Evolutionary conservation across 2,329 filamentous ascomycete species (phyloP), one percentile per base, ranked within the genome.

Genomic region (Lecanosticta acicola): DNA sequence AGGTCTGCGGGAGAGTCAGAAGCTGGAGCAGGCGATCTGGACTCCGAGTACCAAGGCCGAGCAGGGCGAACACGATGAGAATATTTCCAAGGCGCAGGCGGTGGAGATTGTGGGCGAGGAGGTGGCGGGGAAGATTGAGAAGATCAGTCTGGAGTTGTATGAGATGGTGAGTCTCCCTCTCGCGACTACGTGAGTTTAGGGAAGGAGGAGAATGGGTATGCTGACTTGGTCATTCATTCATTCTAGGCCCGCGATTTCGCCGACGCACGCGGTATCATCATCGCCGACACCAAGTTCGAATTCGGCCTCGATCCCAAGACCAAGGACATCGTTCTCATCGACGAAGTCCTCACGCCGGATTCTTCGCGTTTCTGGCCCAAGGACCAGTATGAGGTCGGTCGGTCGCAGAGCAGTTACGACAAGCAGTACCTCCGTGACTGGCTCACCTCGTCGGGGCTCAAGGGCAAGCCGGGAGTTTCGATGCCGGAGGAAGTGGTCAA

Each of bases 21-120:
- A 78, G 50, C 78, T 94, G 54, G 79, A 81, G 36, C 68, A 70
- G 26, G 79, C 87, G 16, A 77, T 94, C 52, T 86, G 83, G 67
- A 90, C 87, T 19, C 89, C 89, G 0, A 86, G 80, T 58, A 94
- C 89, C 10, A 95, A 95, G 73, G 89, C 89, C 1, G 83, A 86
- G 59, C 71, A 78, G 24, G 89, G 89, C 19, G 71, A 81, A 55
- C 83, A 93, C 64, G 83, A 95, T 65, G 85, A 91, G 69, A 95
- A 95, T 70, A 94, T 95, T 57, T 78, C 80, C 46, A 84, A 83
- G 0, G 81, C 81, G 43, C 69, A 80, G 59, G 79, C 78, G 4
- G 69, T 67, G 41, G 69, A 75, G 58, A 78, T 89, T 56, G 76
- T 87, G 4, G 83, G 85, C 43, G 73, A 77, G 39, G 72, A 74